Percentiles rank a stretch among this genome's conserved stretches.
phyloP scores from a whole-genome alignment of 345 rosid species.

The Lepidium aucheri region DNA sequence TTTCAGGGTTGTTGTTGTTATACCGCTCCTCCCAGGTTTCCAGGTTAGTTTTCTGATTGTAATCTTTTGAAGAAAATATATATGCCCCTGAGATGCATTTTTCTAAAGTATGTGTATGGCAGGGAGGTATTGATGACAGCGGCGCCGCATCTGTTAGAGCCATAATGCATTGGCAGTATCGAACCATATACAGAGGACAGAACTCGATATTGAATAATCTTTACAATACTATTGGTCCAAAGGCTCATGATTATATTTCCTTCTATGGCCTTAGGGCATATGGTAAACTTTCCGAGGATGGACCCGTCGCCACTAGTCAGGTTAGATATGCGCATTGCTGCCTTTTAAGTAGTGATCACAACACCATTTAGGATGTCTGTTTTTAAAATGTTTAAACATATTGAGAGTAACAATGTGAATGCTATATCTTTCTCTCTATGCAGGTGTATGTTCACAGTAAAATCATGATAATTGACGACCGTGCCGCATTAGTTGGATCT shows the following conservation, averaged over 20 bases:
- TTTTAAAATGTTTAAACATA: background rate
- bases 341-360: constrained; percentile 6
- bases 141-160: constrained; percentile 99
- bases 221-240: constrained; percentile 61
- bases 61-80: background rate
- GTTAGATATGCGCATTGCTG: background rate
- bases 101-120: constrained; percentile 18
- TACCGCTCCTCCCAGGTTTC: constrained; percentile 96
- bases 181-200: constrained; percentile 92
- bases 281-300: constrained; percentile 75
- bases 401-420: background rate
- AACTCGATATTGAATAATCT: constrained; percentile 84
- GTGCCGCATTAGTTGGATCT: constrained; percentile 67
- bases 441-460: constrained; percentile 98
- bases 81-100: background rate
- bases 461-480: constrained; percentile 85
- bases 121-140: constrained; percentile 97
- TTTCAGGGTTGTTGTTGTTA: constrained; percentile 82
- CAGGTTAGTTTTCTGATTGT: constrained; percentile 43
- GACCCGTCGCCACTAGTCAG: constrained; percentile 93
- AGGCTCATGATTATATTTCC: constrained; percentile 73
- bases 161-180: constrained; percentile 98
- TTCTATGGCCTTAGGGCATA: constrained; percentile 90
- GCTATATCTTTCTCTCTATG: constrained; percentile 8
- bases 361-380: background rate